phyloP scores from a whole-genome alignment of 1,284 basidiomycete species.

The Irpex sp. region DNA sequence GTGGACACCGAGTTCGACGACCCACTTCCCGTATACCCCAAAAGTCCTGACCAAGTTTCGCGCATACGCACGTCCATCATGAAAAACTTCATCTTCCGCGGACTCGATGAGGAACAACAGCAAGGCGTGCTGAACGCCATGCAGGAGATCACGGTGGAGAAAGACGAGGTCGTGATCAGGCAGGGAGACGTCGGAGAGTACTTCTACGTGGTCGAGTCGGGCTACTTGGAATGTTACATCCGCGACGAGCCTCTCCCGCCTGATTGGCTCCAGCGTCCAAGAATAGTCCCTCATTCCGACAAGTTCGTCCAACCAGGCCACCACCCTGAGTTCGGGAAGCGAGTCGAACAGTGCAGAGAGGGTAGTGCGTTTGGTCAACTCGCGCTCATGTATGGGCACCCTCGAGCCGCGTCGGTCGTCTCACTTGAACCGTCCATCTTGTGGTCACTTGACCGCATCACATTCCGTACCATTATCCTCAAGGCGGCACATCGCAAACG shows the following conservation, averaged over 20 bases:
- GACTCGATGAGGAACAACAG: conserved; percentile 95
- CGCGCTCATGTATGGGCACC: conserved; percentile 97
- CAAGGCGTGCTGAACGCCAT: conserved; percentile 92
- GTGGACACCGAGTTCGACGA: conserved; percentile 70
- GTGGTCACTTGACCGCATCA: conserved; percentile 96
- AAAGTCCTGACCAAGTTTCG: conserved; percentile 81
- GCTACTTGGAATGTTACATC: conserved; percentile 87
- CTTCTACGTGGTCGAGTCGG: conserved; percentile 96
- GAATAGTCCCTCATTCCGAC: conserved; percentile 36
- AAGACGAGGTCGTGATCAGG: conserved; percentile 86
- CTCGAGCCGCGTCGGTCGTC: conserved; percentile 91
- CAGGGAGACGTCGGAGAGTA: conserved; percentile 97
- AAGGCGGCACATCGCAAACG: conserved; percentile 84
- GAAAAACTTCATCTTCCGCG: conserved; percentile 93
- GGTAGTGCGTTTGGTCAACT: conserved; percentile 95
- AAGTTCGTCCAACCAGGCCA: conserved; percentile 62
- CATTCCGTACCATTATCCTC: conserved; percentile 97
- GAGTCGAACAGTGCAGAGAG: conserved; percentile 83
- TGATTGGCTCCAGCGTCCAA: conserved; percentile 41
- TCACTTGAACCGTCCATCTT: conserved; percentile 83
- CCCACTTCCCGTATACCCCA: conserved; percentile 74
- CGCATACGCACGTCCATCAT: conserved; percentile 87
- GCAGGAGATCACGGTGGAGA: conserved; percentile 79
- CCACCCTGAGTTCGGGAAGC: conserved; percentile 73
- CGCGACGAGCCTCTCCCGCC: conserved; percentile 61